Conservation (phyloP, 2,329 filamentous ascomycete species). For the Fusarium caatingaense region DNA sequence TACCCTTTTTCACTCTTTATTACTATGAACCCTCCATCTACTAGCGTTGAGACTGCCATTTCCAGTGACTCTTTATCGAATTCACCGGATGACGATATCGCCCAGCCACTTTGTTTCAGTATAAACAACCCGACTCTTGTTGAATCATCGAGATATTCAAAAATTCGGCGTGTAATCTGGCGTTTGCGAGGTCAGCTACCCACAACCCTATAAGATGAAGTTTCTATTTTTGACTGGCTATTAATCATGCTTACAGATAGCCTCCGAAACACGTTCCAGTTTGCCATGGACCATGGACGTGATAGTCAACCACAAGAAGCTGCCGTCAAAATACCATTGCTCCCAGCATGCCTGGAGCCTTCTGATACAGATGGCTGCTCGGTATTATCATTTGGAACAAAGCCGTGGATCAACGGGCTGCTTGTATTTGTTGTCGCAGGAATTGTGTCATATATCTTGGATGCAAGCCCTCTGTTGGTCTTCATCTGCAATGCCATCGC, state of each 20-base stretch:
- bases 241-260: not conserved
- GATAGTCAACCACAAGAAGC: not conserved
- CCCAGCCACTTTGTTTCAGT: not conserved
- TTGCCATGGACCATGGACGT: not conserved
- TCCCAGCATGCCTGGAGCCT: not conserved
- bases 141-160: not conserved
- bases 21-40: not conserved
- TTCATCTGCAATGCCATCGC: conserved; percentile 71
- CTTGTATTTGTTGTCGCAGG: conserved; percentile 1
- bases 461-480: conserved; percentile 52
- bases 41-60: not conserved
- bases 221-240: not conserved
- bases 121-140: not conserved
- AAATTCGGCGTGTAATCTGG: accelerated
- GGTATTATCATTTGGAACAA: not conserved
- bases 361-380: not conserved
- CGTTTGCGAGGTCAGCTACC: not conserved
- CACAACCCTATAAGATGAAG: accelerated
- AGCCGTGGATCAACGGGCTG: not conserved
- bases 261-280: not conserved
- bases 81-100: not conserved
- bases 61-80: accelerated
- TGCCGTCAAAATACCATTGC: not conserved
- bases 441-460: not conserved
- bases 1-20: not conserved